Base-by-base conservation (phyloP, 495 filamentous ascomycete species). In the Schizothecium vesticola region DNA sequence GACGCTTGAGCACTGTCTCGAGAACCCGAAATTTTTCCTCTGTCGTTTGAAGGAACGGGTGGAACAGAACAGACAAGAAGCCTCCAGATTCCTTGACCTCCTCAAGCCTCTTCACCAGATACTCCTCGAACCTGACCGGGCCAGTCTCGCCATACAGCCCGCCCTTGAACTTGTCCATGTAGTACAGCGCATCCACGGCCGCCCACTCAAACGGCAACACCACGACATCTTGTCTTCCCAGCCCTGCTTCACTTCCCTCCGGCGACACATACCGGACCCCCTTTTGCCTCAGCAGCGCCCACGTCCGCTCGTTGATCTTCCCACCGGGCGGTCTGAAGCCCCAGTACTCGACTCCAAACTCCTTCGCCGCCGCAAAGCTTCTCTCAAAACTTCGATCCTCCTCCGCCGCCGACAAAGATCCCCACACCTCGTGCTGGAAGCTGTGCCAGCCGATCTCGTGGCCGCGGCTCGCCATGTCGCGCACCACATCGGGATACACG, bases 401-500 rank as follows among this genome's bases (percentile, higher is more conserved):
- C 25, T 65, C 65, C 4, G 56, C 63, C 12, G n/a, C 65, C 2
- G 59, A 65, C 12, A 77, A 65, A 10, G 31, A 24, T 25, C 29
- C 60, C 76, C 76, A 78, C 2, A 68, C 61, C 31, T 79, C 77
- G 43, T 79, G 77, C 67, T 77, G 77, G 56, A 57, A 76, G 12
- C 75, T 75, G n/a, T 79, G 77, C 77, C 75, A 79, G 1, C 75
- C 77, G 3, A 78, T 61, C 61, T 79, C 76, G 62, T 78, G 76
- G 0, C 76, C 76, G 3, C 33, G 63, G 3, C 21, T 12, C 7
- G 23, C 25, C 3, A 77, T 56, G 7, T 69, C 63, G 3, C 19
- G 16, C 24, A 78, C 67, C 9, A 69, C 70, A 12, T 28, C 63
- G 0, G 75, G 75, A 51, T 79, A 78, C 16, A 75, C 73, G n/a